Percentiles rank a stretch among this genome's conserved stretches.
Evolutionary conservation across 2,329 filamentous ascomycete genomes (phyloP).

Genomic region (Apiospora hydei): DNA sequence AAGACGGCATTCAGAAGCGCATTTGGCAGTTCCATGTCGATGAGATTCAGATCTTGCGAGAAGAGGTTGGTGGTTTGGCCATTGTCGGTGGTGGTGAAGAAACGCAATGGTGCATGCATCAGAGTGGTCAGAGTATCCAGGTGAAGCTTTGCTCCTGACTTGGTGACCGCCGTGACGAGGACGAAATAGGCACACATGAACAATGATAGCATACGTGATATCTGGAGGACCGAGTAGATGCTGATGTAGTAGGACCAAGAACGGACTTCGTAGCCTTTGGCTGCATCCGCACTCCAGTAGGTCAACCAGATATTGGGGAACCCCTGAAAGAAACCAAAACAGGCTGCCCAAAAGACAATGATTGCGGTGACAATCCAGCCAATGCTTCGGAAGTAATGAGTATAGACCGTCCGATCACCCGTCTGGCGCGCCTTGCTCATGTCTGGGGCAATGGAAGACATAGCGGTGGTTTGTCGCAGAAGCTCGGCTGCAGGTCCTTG

Average conservation of each 20-base stretch:
- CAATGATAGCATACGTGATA: constrained; percentile 31
- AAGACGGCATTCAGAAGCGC: constrained; percentile 42
- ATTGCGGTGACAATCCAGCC: neutral
- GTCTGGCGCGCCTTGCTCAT: constrained; percentile 29
- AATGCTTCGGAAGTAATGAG: constrained; percentile 34
- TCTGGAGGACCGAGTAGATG: constrained; percentile 22
- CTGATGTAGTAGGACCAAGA: constrained; percentile 31
- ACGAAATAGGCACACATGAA: constrained; percentile 48
- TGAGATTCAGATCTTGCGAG: constrained; percentile 52
- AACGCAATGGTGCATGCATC: constrained; percentile 47
- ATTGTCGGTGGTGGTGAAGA: constrained; percentile 51
- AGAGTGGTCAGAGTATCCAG: constrained; percentile 39
- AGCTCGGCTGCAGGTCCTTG: constrained; percentile 6
- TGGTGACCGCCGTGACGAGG: constrained; percentile 53
- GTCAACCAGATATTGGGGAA: constrained; percentile 27
- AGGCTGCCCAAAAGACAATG: neutral
- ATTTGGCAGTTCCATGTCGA: constrained; percentile 49
- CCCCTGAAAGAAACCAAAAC: constrained; percentile 23
- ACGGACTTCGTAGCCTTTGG: constrained; percentile 35
- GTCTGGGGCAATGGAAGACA: constrained; percentile 15
- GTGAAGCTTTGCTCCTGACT: constrained; percentile 18
- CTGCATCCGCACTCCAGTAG: constrained; percentile 26
- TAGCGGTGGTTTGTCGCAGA: constrained; percentile 15
- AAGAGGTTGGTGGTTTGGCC: constrained; percentile 53
- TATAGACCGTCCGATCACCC: constrained; percentile 36